phyloP scores from a whole-genome alignment of 163 green algal species.

The Trebouxia gelatinosa region DNA sequence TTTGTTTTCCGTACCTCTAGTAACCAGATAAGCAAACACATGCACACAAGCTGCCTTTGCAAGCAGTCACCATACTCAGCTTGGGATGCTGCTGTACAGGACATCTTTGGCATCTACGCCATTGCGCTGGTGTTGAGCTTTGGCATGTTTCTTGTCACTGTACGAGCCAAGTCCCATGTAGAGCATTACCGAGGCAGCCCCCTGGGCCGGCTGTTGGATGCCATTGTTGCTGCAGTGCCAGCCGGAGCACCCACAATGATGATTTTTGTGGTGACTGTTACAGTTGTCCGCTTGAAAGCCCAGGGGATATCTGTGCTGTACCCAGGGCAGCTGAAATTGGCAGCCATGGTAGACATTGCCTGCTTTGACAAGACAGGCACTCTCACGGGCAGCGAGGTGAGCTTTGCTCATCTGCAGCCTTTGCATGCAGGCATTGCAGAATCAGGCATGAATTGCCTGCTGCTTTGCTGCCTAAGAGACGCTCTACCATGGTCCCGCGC shows the following conservation, averaged over 20 bases:
- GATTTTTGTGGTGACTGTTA: neutral
- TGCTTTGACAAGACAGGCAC: conserved; percentile 28
- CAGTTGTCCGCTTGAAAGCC: neutral
- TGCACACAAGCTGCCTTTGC: too few species aligned
- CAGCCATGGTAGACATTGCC: neutral
- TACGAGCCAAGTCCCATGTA: neutral
- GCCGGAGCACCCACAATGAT: conserved; percentile 3
- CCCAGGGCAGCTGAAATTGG: conserved; percentile 3
- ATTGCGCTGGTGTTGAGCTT: neutral
- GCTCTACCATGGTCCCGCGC: too few species aligned
- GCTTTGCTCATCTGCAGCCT: too few species aligned
- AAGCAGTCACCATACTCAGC: too few species aligned
- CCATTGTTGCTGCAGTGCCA: neutral
- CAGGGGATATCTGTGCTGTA: neutral
- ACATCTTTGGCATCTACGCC: conserved; percentile 19
- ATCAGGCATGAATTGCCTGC: too few species aligned
- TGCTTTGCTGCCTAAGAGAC: too few species aligned
- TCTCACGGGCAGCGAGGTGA: conserved; percentile 23
- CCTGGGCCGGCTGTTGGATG: neutral
- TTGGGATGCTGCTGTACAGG: neutral
- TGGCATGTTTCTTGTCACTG: neutral
- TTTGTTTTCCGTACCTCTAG: too few species aligned
- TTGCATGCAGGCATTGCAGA: too few species aligned
- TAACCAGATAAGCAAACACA: too few species aligned
- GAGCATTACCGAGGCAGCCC: neutral